phyloP scores from a whole-genome alignment of 208 protist genomes.

The Wallacemonas sp. region DNA sequence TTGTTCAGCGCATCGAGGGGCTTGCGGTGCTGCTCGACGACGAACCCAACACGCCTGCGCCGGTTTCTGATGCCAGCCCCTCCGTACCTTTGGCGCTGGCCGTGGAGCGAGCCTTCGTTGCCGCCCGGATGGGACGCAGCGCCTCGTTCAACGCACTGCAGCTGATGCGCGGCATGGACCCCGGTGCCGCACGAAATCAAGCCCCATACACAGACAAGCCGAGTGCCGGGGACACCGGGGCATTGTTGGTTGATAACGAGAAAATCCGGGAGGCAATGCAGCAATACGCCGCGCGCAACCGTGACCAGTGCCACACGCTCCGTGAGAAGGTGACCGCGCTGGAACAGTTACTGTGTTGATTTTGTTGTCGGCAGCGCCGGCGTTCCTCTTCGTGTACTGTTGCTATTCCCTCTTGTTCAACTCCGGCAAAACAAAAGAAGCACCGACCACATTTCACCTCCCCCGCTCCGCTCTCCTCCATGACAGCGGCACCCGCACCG shows the following conservation, averaged over 20 bases:
- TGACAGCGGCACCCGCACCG: no score
- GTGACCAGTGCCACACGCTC: background rate
- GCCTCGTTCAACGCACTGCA: constrained; percentile 11
- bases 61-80: background rate
- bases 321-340: constrained; percentile 3
- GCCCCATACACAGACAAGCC: no score
- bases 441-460: no score
- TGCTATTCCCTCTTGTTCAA: no score
- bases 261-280: background rate
- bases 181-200: no score
- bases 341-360: constrained; percentile 3
- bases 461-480: no score
- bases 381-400: no score
- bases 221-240: background rate
- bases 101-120: background rate
- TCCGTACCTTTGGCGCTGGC: background rate
- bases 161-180: background rate
- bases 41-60: background rate
- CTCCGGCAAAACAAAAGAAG: no score
- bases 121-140: constrained; percentile 3
- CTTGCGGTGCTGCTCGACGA: constrained; percentile 5
- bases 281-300: background rate
- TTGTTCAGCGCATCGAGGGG: constrained; percentile 5
- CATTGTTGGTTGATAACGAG: background rate
- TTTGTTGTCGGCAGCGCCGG: no score